phyloP scores from a whole-genome alignment of 108 stramenopile genomes.

The Skeletonema tropicum region DNA sequence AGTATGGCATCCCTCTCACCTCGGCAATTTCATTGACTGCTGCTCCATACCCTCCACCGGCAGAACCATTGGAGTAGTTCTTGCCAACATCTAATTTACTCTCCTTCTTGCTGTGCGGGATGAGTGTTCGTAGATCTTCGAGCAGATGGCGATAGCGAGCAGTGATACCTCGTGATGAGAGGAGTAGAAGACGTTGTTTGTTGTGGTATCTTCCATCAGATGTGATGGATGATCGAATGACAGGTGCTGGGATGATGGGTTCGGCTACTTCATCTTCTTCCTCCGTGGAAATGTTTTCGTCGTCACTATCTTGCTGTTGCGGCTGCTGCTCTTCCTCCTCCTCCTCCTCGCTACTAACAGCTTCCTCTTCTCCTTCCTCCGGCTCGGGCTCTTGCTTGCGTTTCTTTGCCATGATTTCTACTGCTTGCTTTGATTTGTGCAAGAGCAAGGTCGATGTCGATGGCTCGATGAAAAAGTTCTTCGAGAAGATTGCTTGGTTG shows the following conservation, averaged over 20 bases:
- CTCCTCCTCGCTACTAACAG: conserved; percentile 26
- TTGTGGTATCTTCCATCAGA: conserved; percentile 90
- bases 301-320: neutral
- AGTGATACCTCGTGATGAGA: conserved; percentile 95
- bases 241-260: conserved; percentile 5
- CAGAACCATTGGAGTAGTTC: conserved; percentile 13
- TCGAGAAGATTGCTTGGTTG: neutral
- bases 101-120: conserved; percentile 99
- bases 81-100: conserved; percentile 80
- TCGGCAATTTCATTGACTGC: conserved; percentile 97
- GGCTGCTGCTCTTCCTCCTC: conserved; percentile 21
- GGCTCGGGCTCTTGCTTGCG: conserved; percentile 41
- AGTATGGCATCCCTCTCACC: conserved; percentile 93
- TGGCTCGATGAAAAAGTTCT: neutral
- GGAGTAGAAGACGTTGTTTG: conserved; percentile 95
- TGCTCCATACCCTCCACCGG: conserved; percentile 61
- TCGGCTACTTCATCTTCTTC: conserved; percentile 19
- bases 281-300: conserved; percentile 18
- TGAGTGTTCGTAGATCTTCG: conserved; percentile 93
- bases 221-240: conserved; percentile 8
- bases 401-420: conserved; percentile 49
- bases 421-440: neutral
- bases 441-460: neutral
- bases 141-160: conserved; percentile 96
- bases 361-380: conserved; percentile 20